Base-by-base conservation (phyloP, 2,329 filamentous ascomycete species). In the Endoconidiophora laricicola region DNA sequence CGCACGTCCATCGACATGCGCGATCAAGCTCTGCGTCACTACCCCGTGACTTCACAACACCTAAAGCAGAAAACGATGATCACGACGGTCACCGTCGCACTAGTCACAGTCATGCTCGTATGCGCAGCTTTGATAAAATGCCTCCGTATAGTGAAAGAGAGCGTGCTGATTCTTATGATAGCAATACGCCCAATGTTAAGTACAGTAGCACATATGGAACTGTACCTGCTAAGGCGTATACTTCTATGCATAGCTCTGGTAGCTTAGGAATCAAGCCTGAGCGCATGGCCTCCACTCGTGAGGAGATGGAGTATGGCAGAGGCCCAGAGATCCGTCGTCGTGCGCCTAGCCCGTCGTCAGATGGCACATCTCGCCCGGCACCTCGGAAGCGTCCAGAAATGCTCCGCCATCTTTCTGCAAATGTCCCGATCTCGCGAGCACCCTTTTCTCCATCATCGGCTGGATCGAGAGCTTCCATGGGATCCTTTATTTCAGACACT, bases 11-110 rank as follows among this genome's bases (percentile, higher is more conserved):
- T 5, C 40, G 36, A 5, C 50, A 52, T 23, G 23, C 42, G 18
- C 41, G 50, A 10, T 52, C 50, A 6, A 52, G 46, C 10, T 52
- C 50, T 10, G 50, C 50, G 3, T 52, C 50, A 7, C 33, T 49
- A 6, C 46, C 43, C 2, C 43, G 41, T 10, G 50, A 52, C 36
- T 16, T 12, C 36, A 38, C 23, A 10, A 39, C 37, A 6, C 29
- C 44, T 10, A 33, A 33, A 10, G 6, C 22, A 3, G 33, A 45
- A 14, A n/a, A 26, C 38, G 22, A 42, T n/a, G 14, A 20, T 4
- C 26, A 33, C 12, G 39, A 48, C 20, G 22, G 14, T 10, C 39
- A 29, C 16, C 22, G n/a, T 14, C 38, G 39, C 7, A 33, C 26
- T 7, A 33, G 12, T 6, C 50, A 24, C 12, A 43, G n/a, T 7